Conservation (phyloP, 2,329 filamentous ascomycete genomes). For the Didymella arachidicola region DNA sequence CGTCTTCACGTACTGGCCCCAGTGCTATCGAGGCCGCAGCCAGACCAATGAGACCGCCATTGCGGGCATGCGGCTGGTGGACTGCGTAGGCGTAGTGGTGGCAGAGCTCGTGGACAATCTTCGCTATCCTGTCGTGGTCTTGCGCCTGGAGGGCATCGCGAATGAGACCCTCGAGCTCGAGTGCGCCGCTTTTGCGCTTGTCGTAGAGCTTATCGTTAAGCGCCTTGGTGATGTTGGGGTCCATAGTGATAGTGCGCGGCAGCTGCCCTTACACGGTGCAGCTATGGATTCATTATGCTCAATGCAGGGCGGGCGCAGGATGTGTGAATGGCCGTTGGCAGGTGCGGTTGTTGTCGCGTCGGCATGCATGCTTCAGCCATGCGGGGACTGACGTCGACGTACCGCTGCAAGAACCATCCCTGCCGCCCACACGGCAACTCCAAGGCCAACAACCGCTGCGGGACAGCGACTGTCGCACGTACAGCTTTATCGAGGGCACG, state of each 20-base stretch:
- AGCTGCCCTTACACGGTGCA: conserved; percentile 39
- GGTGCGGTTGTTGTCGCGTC: conserved; percentile 21
- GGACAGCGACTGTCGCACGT: conserved; percentile 1
- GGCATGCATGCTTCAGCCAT: conserved; percentile 15
- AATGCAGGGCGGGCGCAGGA: conserved; percentile 7
- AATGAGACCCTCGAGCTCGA: conserved; percentile 92
- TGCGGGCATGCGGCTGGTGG: conserved; percentile 93
- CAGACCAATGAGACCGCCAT: conserved; percentile 93
- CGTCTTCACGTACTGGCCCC: conserved; percentile 74
- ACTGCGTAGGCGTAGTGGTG: conserved; percentile 98
- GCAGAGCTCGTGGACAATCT: conserved; percentile 93
- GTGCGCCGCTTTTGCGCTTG: conserved; percentile 92
- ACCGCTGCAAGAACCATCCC: conserved; percentile 11
- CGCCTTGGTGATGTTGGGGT: conserved; percentile 85
- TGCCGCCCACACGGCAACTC: conserved; percentile 14
- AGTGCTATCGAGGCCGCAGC: conserved; percentile 95
- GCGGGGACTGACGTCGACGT: conserved; percentile 17
- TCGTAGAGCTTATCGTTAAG: conserved; percentile 99
- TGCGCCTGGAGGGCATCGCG: conserved; percentile 79
- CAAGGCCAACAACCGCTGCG: conserved; percentile 14
- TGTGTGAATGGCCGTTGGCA: conserved; percentile 12
- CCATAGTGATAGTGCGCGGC: conserved; percentile 65
- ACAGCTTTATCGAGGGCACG: neutral
- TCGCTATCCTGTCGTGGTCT: conserved; percentile 81
- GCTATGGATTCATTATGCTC: conserved; percentile 19